Evolutionary conservation across 768 basidiomycete genomes (phyloP).

Genomic region (Boletus pseudopeckii): DNA sequence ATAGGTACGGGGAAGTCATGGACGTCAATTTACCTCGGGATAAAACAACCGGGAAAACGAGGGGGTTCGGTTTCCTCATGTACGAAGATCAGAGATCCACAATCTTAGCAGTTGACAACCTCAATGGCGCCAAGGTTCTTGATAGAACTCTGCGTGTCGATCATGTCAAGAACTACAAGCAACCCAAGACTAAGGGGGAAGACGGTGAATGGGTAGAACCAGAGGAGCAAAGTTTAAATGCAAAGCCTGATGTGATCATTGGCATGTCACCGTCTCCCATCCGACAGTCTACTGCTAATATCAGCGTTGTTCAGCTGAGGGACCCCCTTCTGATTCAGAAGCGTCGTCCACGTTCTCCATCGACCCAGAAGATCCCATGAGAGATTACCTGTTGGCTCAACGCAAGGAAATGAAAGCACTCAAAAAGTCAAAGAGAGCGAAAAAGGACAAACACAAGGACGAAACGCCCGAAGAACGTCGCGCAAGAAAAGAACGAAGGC

Average conservation of each 20-base stretch:
- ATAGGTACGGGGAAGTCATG: constrained; percentile 93
- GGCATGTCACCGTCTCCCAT: constrained; percentile 40
- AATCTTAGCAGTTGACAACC: constrained; percentile 94
- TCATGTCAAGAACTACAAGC: constrained; percentile 90
- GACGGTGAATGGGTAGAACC: constrained; percentile 82
- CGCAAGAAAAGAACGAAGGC: constrained; percentile 71
- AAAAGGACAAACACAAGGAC: constrained; percentile 65
- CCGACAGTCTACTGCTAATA: constrained; percentile 1
- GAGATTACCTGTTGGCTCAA: constrained; percentile 81
- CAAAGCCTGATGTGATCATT: constrained; percentile 67
- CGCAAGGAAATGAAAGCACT: constrained; percentile 65
- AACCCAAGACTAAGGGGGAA: constrained; percentile 73
- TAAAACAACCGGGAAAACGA: constrained; percentile 86
- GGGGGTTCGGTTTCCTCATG: constrained; percentile 96
- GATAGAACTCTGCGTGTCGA: constrained; percentile 88
- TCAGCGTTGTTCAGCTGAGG: constrained; percentile 40
- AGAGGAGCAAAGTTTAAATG: constrained; percentile 86
- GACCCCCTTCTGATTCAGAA: constrained; percentile 60
- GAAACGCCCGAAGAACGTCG: constrained; percentile 79
- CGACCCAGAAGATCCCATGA: constrained; percentile 98
- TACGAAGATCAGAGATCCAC: constrained; percentile 98
- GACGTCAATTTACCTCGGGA: constrained; percentile 94
- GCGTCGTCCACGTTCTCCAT: constrained; percentile 63
- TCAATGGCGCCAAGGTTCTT: constrained; percentile 90
- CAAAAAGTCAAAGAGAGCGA: constrained; percentile 56